Conservation (phyloP, 2,329 filamentous ascomycete genomes). For the Gaeumannomyces tritici region DNA sequence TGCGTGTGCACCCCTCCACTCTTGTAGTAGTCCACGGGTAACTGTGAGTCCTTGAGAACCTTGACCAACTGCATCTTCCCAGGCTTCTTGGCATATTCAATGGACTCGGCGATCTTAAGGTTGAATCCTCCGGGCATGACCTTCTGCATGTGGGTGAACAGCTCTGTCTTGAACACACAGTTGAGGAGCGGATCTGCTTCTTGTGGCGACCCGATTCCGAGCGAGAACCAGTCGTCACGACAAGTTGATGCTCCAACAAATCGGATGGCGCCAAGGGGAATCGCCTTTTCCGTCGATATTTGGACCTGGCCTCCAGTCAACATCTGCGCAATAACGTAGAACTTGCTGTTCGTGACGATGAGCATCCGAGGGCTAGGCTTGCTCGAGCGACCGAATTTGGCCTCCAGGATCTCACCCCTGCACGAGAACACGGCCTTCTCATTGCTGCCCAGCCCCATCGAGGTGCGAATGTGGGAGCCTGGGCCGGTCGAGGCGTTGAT, state of each 20-base stretch:
- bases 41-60: conserved; percentile 75
- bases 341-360: conserved; percentile 73
- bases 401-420: conserved; percentile 79
- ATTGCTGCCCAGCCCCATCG: conserved; percentile 59
- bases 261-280: conserved; percentile 82
- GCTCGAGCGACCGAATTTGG: conserved; percentile 93
- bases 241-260: conserved; percentile 71
- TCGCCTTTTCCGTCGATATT: conserved; percentile 71
- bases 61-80: conserved; percentile 86
- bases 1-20: conserved; percentile 83
- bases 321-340: conserved; percentile 81
- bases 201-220: conserved; percentile 81
- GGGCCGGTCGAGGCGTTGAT: conserved; percentile 72
- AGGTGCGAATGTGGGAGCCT: conserved; percentile 69
- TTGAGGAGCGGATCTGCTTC: conserved; percentile 90
- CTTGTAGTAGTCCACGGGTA: conserved; percentile 81
- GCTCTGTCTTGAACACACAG: conserved; percentile 92
- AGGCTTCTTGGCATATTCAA: conserved; percentile 97
- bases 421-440: conserved; percentile 84
- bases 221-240: conserved; percentile 94
- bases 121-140: conserved; percentile 72
- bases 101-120: conserved; percentile 71
- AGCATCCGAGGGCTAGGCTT: conserved; percentile 82
- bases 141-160: conserved; percentile 84
- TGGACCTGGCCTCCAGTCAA: conserved; percentile 73